Evolutionary conservation across 2,329 filamentous ascomycete genomes (phyloP).

Genomic region (Pestalotiopsis sp.): DNA sequence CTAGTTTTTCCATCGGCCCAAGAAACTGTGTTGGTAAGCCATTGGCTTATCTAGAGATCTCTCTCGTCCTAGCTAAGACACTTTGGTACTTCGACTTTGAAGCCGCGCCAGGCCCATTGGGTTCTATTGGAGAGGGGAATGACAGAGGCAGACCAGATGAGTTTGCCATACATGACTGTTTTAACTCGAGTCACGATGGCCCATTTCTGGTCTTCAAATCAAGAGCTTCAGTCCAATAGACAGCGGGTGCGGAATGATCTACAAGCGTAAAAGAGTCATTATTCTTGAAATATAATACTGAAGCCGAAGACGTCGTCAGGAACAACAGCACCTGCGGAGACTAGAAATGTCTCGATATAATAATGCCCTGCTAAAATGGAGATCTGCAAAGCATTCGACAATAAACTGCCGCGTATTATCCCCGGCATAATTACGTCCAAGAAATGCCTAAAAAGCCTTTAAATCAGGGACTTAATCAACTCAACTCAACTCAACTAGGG

Average conservation of each 20-base stretch:
- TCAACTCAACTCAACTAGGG: no score
- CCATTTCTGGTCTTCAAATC: not conserved
- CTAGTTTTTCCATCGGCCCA: conserved; percentile 33
- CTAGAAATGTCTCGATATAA: no score
- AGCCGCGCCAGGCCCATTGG: not conserved
- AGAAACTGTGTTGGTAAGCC: conserved; percentile 36
- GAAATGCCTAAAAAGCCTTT: no score
- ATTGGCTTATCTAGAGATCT: conserved; percentile 22
- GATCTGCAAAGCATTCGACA: no score
- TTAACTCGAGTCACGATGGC: not conserved
- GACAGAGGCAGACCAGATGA: not conserved
- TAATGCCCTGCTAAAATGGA: no score
- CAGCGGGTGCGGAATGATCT: not conserved
- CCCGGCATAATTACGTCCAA: no score
- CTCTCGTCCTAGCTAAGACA: conserved; percentile 20
- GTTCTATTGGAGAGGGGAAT: not conserved
- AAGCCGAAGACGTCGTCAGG: no score
- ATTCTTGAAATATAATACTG: no score
- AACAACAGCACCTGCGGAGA: no score
- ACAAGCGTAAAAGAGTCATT: no score
- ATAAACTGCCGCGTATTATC: no score
- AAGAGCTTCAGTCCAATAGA: not conserved
- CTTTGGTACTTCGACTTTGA: conserved; percentile 20
- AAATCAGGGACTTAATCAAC: no score
- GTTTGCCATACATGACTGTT: not conserved